Conservation (phyloP, 352 stramenopile species). For the Globisporangium acanthophoron region DNA sequence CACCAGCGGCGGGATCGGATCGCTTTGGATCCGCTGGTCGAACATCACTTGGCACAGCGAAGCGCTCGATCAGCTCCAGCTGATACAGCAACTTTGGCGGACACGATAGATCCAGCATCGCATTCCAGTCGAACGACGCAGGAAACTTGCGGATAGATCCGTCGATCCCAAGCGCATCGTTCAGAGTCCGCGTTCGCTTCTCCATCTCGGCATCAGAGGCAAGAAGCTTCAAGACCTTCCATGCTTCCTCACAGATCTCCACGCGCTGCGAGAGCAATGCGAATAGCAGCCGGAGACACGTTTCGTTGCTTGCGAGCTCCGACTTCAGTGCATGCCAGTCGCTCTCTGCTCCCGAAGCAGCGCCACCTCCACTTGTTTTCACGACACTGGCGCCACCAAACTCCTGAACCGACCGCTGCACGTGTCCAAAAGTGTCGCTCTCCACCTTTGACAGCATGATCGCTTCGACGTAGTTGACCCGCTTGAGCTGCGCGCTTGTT, state of each 20-base stretch:
- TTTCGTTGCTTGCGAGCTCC: slow-evolving; percentile 48
- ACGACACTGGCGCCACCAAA: slow-evolving; percentile 7
- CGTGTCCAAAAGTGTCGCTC: slow-evolving; percentile 54
- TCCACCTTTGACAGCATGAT: slow-evolving; percentile 60
- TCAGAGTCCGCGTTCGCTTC: slow-evolving; percentile 64
- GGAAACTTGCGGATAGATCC: slow-evolving; percentile 45
- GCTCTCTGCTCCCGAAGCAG: slow-evolving; percentile 30
- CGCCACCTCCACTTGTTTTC: slow-evolving; percentile 1
- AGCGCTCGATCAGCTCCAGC: slow-evolving; percentile 57
- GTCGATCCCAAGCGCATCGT: slow-evolving; percentile 59
- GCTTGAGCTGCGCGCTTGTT: slow-evolving; percentile 18
- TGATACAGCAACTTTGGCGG: slow-evolving; percentile 65
- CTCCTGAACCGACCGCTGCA: slow-evolving; percentile 32
- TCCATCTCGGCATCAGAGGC: slow-evolving; percentile 58
- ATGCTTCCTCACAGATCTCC: slow-evolving; percentile 62
- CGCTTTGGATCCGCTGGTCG: slow-evolving; percentile 7
- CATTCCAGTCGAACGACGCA: slow-evolving; percentile 47
- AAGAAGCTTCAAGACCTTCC: slow-evolving; percentile 73
- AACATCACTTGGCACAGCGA: slow-evolving; percentile 38
- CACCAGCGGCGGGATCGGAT: background rate
- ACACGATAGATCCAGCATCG: slow-evolving; percentile 48
- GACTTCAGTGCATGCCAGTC: slow-evolving; percentile 70
- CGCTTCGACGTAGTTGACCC: slow-evolving; percentile 41
- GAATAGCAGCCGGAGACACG: slow-evolving; percentile 39
- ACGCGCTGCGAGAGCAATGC: slow-evolving; percentile 37